Evolutionary conservation across 2,329 filamentous ascomycete species (phyloP).

Genomic region (Hypoxylon sp.): DNA sequence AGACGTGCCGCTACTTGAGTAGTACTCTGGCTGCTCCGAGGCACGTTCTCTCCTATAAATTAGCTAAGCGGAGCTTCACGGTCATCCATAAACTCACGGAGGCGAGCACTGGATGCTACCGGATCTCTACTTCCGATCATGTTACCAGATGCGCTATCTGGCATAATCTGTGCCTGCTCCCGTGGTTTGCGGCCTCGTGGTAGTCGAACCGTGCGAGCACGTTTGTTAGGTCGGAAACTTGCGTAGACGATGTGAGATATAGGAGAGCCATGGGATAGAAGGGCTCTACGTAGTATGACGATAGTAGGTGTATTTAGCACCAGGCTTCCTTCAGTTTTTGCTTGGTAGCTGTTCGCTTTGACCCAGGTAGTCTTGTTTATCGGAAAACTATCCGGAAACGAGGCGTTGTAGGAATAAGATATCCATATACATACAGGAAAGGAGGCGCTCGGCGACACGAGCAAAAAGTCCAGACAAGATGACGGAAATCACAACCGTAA

Average conservation of each 20-base stretch:
- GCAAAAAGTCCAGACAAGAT: too few relatives aligned
- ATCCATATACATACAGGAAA: background rate
- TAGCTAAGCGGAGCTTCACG: constrained; percentile 4
- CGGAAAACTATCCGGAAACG: background rate
- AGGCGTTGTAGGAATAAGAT: background rate
- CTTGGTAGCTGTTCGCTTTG: background rate
- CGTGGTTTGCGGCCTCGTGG: constrained; percentile 3
- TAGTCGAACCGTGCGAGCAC: background rate
- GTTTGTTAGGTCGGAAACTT: constrained; percentile 3
- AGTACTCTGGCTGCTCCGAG: background rate
- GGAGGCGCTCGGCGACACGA: too few relatives aligned
- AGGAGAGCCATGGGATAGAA: background rate
- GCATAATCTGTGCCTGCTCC: constrained; percentile 26
- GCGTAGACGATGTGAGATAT: constrained; percentile 6
- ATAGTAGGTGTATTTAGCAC: background rate
- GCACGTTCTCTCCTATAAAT: background rate
- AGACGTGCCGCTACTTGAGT: background rate
- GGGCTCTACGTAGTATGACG: background rate
- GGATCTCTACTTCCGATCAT: constrained; percentile 15
- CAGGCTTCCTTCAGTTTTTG: background rate
- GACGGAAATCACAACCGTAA: constrained; percentile 29
- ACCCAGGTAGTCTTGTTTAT: background rate
- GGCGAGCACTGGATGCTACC: constrained; percentile 1
- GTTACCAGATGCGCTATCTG: constrained; percentile 24
- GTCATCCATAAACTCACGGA: constrained; percentile 2